Percentiles rank a stretch among this genome's conserved stretches.
Evolutionary conservation across 78 protist species (phyloP).

Genomic region (Dictyostelium brefeldianum): DNA sequence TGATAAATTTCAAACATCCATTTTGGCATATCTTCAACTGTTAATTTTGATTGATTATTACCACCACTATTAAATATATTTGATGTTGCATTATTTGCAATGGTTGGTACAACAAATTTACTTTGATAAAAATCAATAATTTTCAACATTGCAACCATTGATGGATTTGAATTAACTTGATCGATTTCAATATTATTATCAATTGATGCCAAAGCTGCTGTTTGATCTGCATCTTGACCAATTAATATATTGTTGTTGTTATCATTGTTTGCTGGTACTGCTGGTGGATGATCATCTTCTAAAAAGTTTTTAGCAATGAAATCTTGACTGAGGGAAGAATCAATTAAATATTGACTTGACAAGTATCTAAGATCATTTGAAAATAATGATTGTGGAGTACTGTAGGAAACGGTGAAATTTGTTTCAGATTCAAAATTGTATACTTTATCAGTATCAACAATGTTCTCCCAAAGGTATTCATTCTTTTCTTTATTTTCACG

Average conservation of each 20-base stretch:
- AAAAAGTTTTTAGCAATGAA: neutral
- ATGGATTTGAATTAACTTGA: conserved; percentile 74
- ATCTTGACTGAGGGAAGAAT: conserved; percentile 64
- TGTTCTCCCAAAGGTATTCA: conserved; percentile 86
- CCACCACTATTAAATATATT: neutral
- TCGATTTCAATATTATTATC: conserved; percentile 63
- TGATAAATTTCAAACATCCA: conserved; percentile 75
- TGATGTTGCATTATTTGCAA: neutral
- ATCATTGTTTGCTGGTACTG: neutral
- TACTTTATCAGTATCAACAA: conserved; percentile 49
- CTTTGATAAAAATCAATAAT: conserved; percentile 74
- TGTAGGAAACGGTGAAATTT: conserved; percentile 30
- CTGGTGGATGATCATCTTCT: neutral
- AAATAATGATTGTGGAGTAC: neutral
- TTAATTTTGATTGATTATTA: neutral
- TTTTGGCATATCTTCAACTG: conserved; percentile 38
- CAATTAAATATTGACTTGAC: conserved; percentile 66
- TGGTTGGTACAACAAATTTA: conserved; percentile 8
- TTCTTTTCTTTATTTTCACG: conserved; percentile 83
- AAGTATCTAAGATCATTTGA: conserved; percentile 50
- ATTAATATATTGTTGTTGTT: neutral
- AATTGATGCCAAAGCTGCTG: neutral
- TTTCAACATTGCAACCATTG: conserved; percentile 79
- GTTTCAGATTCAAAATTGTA: conserved; percentile 85
- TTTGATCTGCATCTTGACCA: neutral